Conservation (phyloP, 345 rosid genomes). For the Combretum micranthum region DNA sequence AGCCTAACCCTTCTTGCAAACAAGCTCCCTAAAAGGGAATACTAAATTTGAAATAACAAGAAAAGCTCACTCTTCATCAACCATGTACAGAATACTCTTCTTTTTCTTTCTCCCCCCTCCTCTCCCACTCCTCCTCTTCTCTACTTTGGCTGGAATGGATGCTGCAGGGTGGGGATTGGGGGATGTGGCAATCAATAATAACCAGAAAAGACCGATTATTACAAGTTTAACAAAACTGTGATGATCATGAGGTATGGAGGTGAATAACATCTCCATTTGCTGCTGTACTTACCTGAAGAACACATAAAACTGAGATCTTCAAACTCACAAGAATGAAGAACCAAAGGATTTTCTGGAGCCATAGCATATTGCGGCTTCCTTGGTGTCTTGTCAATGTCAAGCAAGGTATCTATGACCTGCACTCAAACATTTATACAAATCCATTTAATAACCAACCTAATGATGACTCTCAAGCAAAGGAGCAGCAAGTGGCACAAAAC, state of each 20-base stretch:
- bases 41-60: no score
- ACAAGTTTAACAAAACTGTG: background rate
- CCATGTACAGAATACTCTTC: no score
- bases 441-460: background rate
- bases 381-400: constrained; percentile 50
- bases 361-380: constrained; percentile 78
- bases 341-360: constrained; percentile 82
- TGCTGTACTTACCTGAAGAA: constrained; percentile 52
- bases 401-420: constrained; percentile 65
- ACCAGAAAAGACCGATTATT: background rate
- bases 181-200: no score
- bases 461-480: background rate
- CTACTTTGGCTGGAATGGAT: no score
- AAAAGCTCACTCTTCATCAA: no score
- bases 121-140: no score
- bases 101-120: no score
- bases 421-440: constrained; percentile 7
- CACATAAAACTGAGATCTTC: constrained; percentile 61
- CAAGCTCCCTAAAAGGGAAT: no score
- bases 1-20: no score
- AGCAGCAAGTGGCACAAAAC: background rate
- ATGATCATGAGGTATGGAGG: background rate
- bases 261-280: background rate
- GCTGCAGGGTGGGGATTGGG: no score
- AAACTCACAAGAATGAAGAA: constrained; percentile 73